phyloP scores from a whole-genome alignment of 1,139 yeast genomes.

The Protomyces inundatus region DNA sequence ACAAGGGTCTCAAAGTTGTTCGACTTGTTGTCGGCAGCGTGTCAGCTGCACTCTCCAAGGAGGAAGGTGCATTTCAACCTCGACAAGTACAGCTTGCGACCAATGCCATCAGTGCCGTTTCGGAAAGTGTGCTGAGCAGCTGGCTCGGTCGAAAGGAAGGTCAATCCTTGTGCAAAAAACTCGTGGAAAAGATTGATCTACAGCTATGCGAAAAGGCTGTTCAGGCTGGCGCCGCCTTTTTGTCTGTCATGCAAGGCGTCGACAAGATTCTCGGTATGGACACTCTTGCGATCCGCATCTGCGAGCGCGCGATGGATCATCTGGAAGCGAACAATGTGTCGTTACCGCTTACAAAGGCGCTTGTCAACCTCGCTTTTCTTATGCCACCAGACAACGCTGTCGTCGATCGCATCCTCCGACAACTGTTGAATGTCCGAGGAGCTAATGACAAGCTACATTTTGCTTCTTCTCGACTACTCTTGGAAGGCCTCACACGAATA shows the following conservation, averaged over 20 bases:
- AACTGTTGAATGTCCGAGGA: not conserved
- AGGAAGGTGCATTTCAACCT: not conserved
- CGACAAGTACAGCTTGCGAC: not conserved
- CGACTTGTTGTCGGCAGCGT: slow-evolving; percentile 13
- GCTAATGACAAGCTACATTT: not conserved
- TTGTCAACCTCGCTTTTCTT: not conserved
- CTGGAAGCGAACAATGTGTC: not conserved
- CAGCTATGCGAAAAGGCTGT: not conserved
- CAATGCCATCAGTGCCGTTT: not conserved
- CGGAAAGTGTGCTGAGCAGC: not conserved
- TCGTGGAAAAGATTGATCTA: not conserved
- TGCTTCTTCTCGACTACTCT: not conserved
- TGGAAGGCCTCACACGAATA: not conserved
- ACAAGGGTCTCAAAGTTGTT: slow-evolving; percentile 15
- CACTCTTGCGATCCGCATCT: not conserved
- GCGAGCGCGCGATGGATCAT: not conserved
- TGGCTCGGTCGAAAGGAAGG: slow-evolving; percentile 18
- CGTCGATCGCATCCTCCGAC: not conserved
- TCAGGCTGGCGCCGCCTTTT: not conserved
- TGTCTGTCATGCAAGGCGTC: not conserved
- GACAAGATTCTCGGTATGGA: not conserved
- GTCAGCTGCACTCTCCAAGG: not conserved
- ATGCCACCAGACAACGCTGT: not conserved
- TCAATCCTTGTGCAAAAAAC: not conserved
- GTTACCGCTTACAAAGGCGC: not conserved